A percentile compares a stretch with the other conserved stretches of the same genome.
phyloP scores from a whole-genome alignment of 2,329 filamentous ascomycete species.

The Eutypa lata region DNA sequence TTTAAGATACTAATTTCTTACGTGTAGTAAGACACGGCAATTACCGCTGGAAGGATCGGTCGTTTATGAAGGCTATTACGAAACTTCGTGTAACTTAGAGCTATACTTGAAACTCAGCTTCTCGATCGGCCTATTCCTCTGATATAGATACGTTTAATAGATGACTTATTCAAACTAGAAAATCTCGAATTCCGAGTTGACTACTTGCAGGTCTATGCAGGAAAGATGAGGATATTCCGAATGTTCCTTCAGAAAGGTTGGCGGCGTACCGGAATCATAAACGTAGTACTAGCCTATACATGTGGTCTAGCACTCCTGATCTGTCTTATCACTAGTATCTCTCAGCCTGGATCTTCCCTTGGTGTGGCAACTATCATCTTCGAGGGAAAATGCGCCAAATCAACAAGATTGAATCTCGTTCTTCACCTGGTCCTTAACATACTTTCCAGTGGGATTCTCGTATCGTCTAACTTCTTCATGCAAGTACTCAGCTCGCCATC shows the following conservation, averaged over 20 bases:
- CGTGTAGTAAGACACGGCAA: too few species aligned
- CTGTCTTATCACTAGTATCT: not conserved
- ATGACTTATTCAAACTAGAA: too few species aligned
- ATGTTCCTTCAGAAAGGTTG: not conserved
- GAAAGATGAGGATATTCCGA: not conserved
- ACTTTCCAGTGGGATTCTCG: slow-evolving; percentile 3
- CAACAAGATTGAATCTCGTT: not conserved
- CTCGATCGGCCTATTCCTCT: too few species aligned
- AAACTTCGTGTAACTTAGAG: too few species aligned
- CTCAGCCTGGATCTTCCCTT: not conserved
- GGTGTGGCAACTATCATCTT: slow-evolving; percentile 2
- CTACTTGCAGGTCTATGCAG: too few species aligned
- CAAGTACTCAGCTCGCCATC: slow-evolving; percentile 13
- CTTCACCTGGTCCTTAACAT: slow-evolving; percentile 7
- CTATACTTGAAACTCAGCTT: too few species aligned
- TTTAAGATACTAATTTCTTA: too few species aligned
- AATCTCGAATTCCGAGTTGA: too few species aligned
- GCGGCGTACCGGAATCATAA: not conserved
- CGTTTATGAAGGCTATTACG: too few species aligned
- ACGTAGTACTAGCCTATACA: not conserved
- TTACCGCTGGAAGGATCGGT: too few species aligned
- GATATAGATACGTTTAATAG: too few species aligned
- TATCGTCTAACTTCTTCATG: slow-evolving; percentile 16
- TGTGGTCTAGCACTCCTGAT: not conserved
- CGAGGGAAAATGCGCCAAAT: slow-evolving; percentile 1